phyloP scores from a whole-genome alignment of 2,329 filamentous ascomycete species.

The Colletotrichum higginsianum region DNA sequence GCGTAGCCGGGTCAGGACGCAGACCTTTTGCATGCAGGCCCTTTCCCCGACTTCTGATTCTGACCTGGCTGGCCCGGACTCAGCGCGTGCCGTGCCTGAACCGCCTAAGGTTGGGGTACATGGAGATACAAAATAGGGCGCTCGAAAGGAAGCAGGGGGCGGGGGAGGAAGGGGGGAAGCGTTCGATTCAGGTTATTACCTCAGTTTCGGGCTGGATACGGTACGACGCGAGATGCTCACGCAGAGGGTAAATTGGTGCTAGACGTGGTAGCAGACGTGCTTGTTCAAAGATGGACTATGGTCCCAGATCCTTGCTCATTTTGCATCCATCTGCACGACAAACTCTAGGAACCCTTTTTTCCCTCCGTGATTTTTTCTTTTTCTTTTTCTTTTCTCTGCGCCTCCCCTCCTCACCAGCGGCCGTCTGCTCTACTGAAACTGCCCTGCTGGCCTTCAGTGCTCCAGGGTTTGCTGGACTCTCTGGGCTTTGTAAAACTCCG shows the following conservation, averaged over 20 bases:
- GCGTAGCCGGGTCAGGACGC: neutral
- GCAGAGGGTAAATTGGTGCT: constrained; percentile 4
- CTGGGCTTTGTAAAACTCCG: neutral
- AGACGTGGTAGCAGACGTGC: constrained; percentile 18
- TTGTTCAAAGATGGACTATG: constrained; percentile 2
- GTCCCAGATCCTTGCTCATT: constrained; percentile 5
- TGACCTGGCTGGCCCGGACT: constrained; percentile 14
- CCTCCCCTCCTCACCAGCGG: neutral
- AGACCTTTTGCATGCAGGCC: constrained; percentile 20
- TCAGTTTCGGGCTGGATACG: neutral
- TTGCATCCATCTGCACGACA: neutral
- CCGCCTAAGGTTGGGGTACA: constrained; percentile 24
- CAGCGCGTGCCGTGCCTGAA: neutral
- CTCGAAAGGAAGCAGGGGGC: neutral
- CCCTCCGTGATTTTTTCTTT: neutral
- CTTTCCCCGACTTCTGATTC: constrained; percentile 24
- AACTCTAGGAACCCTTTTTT: constrained; percentile 9
- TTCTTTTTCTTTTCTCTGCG: neutral
- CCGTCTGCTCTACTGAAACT: neutral
- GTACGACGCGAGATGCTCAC: neutral
- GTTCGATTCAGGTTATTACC: constrained; percentile 14
- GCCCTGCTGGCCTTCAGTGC: neutral
- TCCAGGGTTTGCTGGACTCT: neutral
- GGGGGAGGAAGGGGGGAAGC: constrained; percentile 1
- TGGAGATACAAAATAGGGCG: constrained; percentile 15